Percentiles rank a stretch among this genome's conserved stretches.
Evolutionary conservation across 2,329 filamentous ascomycete species (phyloP).

Genomic region (Aspergillus latus): DNA sequence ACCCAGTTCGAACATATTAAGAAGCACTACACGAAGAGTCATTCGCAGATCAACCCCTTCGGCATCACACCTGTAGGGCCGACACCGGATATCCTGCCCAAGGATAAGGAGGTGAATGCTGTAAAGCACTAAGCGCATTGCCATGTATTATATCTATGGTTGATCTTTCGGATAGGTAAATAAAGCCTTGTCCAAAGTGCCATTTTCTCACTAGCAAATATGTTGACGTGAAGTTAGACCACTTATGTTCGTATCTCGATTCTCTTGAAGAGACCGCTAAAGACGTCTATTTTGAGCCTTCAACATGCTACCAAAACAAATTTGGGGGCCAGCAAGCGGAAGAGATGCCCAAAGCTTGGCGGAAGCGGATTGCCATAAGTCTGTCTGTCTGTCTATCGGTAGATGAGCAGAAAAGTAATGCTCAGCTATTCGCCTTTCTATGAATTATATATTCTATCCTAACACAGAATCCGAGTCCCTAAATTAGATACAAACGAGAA

Average conservation of each 20-base stretch:
- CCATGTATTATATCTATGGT: neutral
- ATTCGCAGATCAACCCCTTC: slow-evolving; percentile 63
- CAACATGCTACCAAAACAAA: too few species aligned
- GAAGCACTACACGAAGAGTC: slow-evolving; percentile 68
- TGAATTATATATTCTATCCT: slow-evolving; percentile 17
- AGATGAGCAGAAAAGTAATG: neutral
- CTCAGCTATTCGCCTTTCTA: slow-evolving; percentile 13
- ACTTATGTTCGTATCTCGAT: too few species aligned
- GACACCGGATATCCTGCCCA: slow-evolving; percentile 73
- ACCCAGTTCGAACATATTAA: slow-evolving; percentile 97
- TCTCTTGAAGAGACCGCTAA: too few species aligned
- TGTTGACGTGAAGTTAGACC: too few species aligned
- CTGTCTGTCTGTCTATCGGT: neutral
- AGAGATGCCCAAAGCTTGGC: too few species aligned
- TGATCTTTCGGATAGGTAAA: neutral
- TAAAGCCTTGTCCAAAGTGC: neutral
- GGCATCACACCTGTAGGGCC: slow-evolving; percentile 84
- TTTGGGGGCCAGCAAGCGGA: too few species aligned
- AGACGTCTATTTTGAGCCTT: too few species aligned
- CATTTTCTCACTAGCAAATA: too few species aligned
- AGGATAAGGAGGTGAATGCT: slow-evolving; percentile 70
- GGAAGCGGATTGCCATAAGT: too few species aligned
- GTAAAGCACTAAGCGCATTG: neutral
- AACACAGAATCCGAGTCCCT: slow-evolving; percentile 1
- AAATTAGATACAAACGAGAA: slow-evolving; percentile 20